Evolutionary conservation across 495 filamentous ascomycete genomes (phyloP), one percentile per base, ranked within the genome.

Genomic region (Endocarpon pusillum): DNA sequence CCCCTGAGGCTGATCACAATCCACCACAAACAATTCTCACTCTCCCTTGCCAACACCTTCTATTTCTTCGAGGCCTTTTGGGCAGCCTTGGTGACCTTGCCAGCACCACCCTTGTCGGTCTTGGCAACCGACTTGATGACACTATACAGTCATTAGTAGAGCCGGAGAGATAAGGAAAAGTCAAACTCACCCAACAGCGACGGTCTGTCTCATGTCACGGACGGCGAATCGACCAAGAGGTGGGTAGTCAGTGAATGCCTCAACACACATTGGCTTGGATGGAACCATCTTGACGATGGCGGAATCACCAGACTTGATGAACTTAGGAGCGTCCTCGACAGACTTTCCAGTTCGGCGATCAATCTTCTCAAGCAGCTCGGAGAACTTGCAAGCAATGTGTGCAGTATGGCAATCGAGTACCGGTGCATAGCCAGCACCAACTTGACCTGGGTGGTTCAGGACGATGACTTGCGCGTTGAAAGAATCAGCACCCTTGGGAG

Each of bases 211-310:
- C 69, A 79, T 78, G 45, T 63, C 82, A 73, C 85, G 83, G 69
- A 94, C 85, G 57, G 86, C 86, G 72, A 94, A 97, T 73, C 89
- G 85, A 56, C 89, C 89, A 38, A 97, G 83, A 57, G 91, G 89
- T 49, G 89, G 86, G 71, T 96, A 97, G 48, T 96, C 85, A 51
- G 87, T 93, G 84, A 96, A 96, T 47, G 91, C 69, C 81, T 96
- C 89, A 59, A 97, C 89, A 66, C 89, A 97, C 89, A 97, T 97
- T 54, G 89, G 89, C 85, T 97, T 97, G 66, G 89, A 94, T 50
- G 89, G 89, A 72, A 94, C 55, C 89, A 97, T 97, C 83, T 93
- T 96, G 69, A 97, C 91, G 66, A 97, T 97, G 62, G 87, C 85
- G 48, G 89, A 89, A 57, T 97, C 89, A 78, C 89, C 89, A 51